These are phyloP conservation scores for Amauroascus verrucosus DNA, from an alignment of 2,329 filamentous ascomycete genomes.

Conservation along the genomic window DNA sequence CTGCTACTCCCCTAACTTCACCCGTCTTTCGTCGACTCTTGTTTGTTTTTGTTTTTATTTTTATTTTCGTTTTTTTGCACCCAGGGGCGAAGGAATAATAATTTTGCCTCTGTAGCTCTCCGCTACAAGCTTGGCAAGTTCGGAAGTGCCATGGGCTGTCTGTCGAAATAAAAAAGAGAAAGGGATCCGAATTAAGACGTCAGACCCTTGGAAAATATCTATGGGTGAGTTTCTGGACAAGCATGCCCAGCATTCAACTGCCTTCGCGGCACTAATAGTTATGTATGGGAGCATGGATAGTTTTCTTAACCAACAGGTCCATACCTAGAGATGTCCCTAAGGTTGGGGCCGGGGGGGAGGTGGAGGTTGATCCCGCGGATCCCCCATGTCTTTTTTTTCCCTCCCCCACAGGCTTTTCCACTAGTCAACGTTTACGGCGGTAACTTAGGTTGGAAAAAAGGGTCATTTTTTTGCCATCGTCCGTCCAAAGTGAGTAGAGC, in stretches of 20 bases:
- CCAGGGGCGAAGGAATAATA: background rate
- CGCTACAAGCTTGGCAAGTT: background rate
- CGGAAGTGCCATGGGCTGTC: background rate
- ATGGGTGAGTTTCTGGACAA: too few relatives aligned
- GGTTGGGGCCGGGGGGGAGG: conserved; percentile 5
- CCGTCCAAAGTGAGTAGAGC: background rate
- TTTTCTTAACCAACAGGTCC: background rate
- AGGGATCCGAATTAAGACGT: background rate
- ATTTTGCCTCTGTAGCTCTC: background rate
- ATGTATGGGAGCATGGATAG: background rate
- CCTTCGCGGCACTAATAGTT: background rate
- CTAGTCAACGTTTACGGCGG: background rate
- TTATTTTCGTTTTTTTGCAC: too few relatives aligned
- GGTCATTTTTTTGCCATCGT: background rate
- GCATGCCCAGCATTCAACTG: background rate
- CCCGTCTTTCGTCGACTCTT: too few relatives aligned
- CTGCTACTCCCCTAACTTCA: too few relatives aligned
- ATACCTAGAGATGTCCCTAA: background rate
- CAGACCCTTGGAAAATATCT: too few relatives aligned
- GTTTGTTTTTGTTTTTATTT: too few relatives aligned
- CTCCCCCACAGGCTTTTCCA: background rate
- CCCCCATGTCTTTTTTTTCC: background rate
- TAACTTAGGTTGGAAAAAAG: background rate
- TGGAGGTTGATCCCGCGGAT: conserved; percentile 12
- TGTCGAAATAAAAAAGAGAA: background rate